phyloP scores from a whole-genome alignment of 169 alveolate genomes.

The Cryptosporidium viatorum region DNA sequence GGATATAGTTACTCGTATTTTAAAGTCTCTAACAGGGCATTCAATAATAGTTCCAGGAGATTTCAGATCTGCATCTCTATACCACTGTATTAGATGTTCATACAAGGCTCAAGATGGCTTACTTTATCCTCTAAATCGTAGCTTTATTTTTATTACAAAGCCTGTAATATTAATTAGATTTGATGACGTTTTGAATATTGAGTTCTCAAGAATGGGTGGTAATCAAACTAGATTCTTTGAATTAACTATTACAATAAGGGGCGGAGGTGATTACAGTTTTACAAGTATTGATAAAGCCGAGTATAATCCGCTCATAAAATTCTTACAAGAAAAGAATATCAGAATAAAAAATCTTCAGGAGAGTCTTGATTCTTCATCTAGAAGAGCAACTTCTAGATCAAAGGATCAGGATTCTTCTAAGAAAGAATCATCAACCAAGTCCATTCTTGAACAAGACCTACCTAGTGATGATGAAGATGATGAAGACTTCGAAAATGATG shows the following conservation, averaged over 20 bases:
- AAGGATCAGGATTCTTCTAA: slow-evolving; percentile 77
- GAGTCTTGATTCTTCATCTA: slow-evolving; percentile 53
- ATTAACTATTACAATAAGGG: slow-evolving; percentile 88
- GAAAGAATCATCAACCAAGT: slow-evolving; percentile 82
- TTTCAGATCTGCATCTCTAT: slow-evolving; percentile 86
- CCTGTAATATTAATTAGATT: slow-evolving; percentile 95
- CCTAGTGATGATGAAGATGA: slow-evolving; percentile 82
- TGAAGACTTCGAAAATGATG: slow-evolving; percentile 77
- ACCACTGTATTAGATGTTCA: slow-evolving; percentile 92
- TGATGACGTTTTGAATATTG: slow-evolving; percentile 93
- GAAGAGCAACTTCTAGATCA: slow-evolving; percentile 76
- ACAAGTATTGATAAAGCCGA: slow-evolving; percentile 94
- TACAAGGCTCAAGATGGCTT: slow-evolving; percentile 96
- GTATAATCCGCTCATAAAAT: slow-evolving; percentile 83
- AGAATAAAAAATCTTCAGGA: slow-evolving; percentile 85
- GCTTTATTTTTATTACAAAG: slow-evolving; percentile 93
- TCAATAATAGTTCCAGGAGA: slow-evolving; percentile 95
- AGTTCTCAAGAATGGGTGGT: slow-evolving; percentile 93
- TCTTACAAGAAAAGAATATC: slow-evolving; percentile 85
- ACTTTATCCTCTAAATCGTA: slow-evolving; percentile 93
- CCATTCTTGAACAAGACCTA: slow-evolving; percentile 82
- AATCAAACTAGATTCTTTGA: slow-evolving; percentile 94
- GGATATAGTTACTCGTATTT: slow-evolving; percentile 92
- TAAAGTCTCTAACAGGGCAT: slow-evolving; percentile 91
- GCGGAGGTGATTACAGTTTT: slow-evolving; percentile 91